Evolutionary conservation across 257 asterid species (phyloP).

Genomic region (Primulina tabacum): DNA sequence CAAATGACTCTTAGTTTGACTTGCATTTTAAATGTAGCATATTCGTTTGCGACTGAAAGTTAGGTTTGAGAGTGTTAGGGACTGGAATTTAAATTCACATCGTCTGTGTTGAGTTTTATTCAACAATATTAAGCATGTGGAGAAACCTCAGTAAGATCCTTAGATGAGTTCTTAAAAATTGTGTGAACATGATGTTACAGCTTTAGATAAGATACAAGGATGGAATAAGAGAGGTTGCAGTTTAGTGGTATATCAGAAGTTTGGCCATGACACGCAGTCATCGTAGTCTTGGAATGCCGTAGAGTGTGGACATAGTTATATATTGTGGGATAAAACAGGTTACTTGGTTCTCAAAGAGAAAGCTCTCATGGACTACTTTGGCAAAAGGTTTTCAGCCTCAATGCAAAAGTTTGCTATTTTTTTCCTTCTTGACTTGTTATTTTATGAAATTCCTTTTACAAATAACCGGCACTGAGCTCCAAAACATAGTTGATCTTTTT

Average conservation of each 20-base stretch:
- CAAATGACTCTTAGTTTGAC: background rate
- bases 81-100: conserved; percentile 1
- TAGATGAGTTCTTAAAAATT: background rate
- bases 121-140: conserved; percentile 18
- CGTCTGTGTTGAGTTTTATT: conserved; percentile 12
- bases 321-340: background rate
- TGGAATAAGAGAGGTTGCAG: background rate
- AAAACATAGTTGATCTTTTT: too few species aligned
- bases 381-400: background rate
- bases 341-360: background rate
- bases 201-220: background rate
- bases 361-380: background rate
- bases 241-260: background rate
- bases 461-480: too few species aligned
- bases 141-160: conserved; percentile 4
- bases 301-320: too few species aligned
- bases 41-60: conserved; percentile 7
- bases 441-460: background rate
- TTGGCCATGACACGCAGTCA: background rate
- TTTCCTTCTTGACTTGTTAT: background rate
- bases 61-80: background rate
- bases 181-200: background rate
- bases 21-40: background rate
- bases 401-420: background rate
- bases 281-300: background rate